A percentile compares a stretch with the other conserved stretches of the same genome.
These are phyloP conservation scores for Fusarium dlaminii DNA, from an alignment of 2,329 filamentous ascomycete species.

Conservation along the genomic window DNA sequence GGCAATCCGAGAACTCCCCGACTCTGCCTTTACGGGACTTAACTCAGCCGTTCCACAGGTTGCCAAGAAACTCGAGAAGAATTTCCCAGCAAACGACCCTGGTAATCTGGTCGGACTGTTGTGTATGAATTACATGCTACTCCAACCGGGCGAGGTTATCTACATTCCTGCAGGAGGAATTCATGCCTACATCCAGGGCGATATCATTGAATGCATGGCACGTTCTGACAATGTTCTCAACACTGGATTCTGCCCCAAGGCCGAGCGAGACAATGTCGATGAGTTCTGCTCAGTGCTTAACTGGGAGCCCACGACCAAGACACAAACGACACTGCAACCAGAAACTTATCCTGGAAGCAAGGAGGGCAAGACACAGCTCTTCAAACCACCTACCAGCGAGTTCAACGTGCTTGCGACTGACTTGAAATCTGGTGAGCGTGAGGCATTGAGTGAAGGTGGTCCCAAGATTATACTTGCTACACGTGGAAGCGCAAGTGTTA, in stretches of 20 bases:
- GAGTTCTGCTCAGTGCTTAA: slow-evolving; percentile 70
- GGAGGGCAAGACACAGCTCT: slow-evolving; percentile 69
- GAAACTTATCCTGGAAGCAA: slow-evolving; percentile 60
- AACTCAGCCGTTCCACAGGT: slow-evolving; percentile 71
- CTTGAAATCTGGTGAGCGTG: slow-evolving; percentile 65
- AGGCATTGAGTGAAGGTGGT: slow-evolving; percentile 50
- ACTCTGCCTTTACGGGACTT: slow-evolving; percentile 55
- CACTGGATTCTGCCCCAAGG: slow-evolving; percentile 75
- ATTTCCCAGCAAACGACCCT: slow-evolving; percentile 72
- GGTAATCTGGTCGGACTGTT: slow-evolving; percentile 75
- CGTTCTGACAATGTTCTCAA: slow-evolving; percentile 79
- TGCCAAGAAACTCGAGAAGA: slow-evolving; percentile 69
- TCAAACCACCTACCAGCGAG: slow-evolving; percentile 74
- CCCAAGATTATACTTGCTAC: slow-evolving; percentile 38
- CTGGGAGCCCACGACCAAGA: slow-evolving; percentile 68
- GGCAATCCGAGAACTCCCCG: slow-evolving; percentile 49
- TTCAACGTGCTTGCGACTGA: slow-evolving; percentile 73
- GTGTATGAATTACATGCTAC: slow-evolving; percentile 77
- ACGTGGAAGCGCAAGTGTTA: slow-evolving; percentile 30
- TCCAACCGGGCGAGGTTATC: slow-evolving; percentile 72
- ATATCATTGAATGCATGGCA: slow-evolving; percentile 84
- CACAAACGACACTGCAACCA: slow-evolving; percentile 65
- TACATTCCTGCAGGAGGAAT: slow-evolving; percentile 79
- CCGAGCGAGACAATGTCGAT: slow-evolving; percentile 71
- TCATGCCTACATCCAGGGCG: slow-evolving; percentile 76